Percentiles rank a stretch among this genome's conserved stretches.
Conservation (phyloP, 2,329 filamentous ascomycete genomes). For the Fusarium tjaetaba region DNA sequence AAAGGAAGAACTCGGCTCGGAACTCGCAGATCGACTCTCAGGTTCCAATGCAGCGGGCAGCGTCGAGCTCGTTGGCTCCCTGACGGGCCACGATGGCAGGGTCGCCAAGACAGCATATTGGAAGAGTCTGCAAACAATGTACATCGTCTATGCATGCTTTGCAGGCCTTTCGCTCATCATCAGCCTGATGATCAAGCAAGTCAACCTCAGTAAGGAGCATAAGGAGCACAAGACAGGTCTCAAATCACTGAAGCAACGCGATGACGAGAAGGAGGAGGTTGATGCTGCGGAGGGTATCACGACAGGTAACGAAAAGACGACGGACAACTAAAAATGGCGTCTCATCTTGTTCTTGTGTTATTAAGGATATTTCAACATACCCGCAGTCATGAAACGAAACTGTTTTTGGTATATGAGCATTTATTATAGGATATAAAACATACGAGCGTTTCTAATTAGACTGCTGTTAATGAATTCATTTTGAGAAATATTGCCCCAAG, state of each 20-base stretch:
- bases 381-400: background rate
- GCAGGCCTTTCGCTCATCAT: slow-evolving; percentile 58
- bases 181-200: slow-evolving; percentile 59
- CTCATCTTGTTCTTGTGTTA: background rate
- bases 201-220: slow-evolving; percentile 64
- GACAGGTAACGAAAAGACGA: slow-evolving; percentile 19
- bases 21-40: slow-evolving; percentile 62
- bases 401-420: background rate
- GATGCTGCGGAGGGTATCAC: slow-evolving; percentile 1
- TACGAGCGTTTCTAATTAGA: slow-evolving; percentile 8
- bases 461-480: background rate
- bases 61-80: slow-evolving; percentile 63
- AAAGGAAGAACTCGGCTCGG: slow-evolving; percentile 58
- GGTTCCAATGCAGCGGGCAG: slow-evolving; percentile 70
- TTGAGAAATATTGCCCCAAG: background rate
- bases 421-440: background rate
- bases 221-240: slow-evolving; percentile 68
- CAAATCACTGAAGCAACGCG: slow-evolving; percentile 51
- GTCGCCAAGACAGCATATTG: slow-evolving; percentile 60
- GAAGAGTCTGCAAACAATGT: slow-evolving; percentile 64
- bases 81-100: slow-evolving; percentile 57
- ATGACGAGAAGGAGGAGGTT: slow-evolving; percentile 31
- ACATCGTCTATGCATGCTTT: slow-evolving; percentile 64
- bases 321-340: slow-evolving; percentile 12
- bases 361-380: background rate